Evolutionary conservation across 352 stramenopile species (phyloP), one percentile per base, ranked within the genome.

Genomic region (Aphanomyces invadans): DNA sequence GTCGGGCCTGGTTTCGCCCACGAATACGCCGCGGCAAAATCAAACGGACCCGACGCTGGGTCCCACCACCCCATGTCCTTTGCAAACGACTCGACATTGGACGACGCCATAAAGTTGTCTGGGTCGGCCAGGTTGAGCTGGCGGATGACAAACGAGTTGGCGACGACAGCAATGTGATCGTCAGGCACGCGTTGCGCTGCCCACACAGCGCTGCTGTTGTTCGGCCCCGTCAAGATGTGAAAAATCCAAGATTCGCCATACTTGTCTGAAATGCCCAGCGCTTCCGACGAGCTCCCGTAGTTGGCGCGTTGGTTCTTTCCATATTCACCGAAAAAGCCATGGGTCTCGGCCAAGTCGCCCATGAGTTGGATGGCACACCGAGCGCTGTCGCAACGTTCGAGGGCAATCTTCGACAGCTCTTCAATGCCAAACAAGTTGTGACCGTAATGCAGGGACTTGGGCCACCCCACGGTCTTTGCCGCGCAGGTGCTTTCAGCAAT

Each of bases 301-400:
- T 96, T 64, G 9, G 55, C 55, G 2, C 38, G 36, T 52, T 52
- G 36, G 28, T 64, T 64, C 33, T 64, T 64, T 55, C 78, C 80
- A 69, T 95, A 81, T 71, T 94, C 92, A 45, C 89, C 94, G 70
- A 97, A 98, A 73, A 98, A 98, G 0, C 95, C 93, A 75, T 97
- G 79, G 62, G 96, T 57, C 12, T 89, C 88, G 0, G 95, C 91
- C 1, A 98, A 74, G 29, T 89, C 73, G 49, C 95, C 95, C 91
- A 98, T 98, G 26, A 87, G 88, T 60, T 86, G 53, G 25, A 95
- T 70, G 10, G 90, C 76, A 74, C 87, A 90, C 19, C 82, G 80
- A 5, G 90, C 90, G 0, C 78, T 90, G 29, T 81, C 79, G 51
- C 83, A 90, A 11, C 92, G 83, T 69, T 98, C 92, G 25, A 98